Base-by-base conservation (phyloP, 1,284 basidiomycete species). In the Phellopilus nigrolimitatus region DNA sequence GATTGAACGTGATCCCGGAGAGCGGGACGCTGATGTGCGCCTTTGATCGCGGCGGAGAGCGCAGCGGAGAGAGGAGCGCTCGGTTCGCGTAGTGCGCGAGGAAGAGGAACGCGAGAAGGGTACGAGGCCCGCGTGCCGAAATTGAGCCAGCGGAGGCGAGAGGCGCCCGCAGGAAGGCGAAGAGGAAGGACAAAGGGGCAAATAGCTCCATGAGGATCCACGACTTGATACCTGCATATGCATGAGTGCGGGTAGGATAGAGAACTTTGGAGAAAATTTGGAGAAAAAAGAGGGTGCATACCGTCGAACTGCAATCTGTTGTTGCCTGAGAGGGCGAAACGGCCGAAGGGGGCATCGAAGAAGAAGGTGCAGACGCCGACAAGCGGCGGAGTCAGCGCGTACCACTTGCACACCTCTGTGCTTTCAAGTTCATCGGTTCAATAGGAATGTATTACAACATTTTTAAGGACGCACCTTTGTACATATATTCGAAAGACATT, bases 151-250 rank as follows among this genome's bases (percentile, higher is more conserved):
- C 49, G 31, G 63, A 13, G 45, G 72, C 64, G 56, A 78, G 62
- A 9, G 80, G 78, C 13, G 73, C 70, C 54, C 71, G 64, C 12
- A 76, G 58, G 70, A 77, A 74, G 37, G 73, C 70, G 67, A 71
- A 68, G 30, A 74, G 49, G 62, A 88, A 83, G n/a, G 64, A 60
- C 57, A 81, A 48, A 5, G 91, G 89, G 2, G 89, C 78, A n/a
- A 88, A 74, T 36, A 89, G 69, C 67, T 95, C 92, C 91, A 95
- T 95, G 44, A 78, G 36, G 22, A 91, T 85, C 91, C 92, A 95
- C 27, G 85, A 73, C 58, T 71, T 74, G 56, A 79, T 74, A 13
- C 73, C 72, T 70, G 12, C 22, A 37, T 19, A 38, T 47, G 17
- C n/a, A 24, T 41, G 30, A 44, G 13, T 38, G 51, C 1, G 2